Base-by-base conservation (phyloP, 1,139 yeast species). In the Debaryomyces sp. region DNA sequence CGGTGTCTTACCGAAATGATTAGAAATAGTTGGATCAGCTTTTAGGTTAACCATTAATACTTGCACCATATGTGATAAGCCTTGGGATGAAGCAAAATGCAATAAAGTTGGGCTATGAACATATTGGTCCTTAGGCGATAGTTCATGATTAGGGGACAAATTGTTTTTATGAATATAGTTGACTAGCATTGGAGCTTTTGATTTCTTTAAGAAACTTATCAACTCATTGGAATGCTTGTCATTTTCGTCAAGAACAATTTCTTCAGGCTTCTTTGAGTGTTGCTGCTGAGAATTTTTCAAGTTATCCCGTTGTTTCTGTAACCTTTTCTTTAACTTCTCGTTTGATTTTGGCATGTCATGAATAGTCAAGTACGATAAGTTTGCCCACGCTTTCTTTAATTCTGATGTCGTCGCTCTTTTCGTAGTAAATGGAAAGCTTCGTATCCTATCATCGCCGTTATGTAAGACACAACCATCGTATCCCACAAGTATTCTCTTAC, bases 401-500 rank as follows among this genome's bases (percentile, higher is more conserved):
- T 92, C 99, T 2, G 83, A 71, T 0, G 88, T 78, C 0, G 97
- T 92, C 0, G 99, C 96, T 56, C 97, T 78, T 49, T 83, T 82
- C 0, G 99, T 94, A 0, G 97, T 86, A 67, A 94, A 90, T 1
- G 99, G 99, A 62, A 94, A 82, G 6, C 75, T 70, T 53, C 80
- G 80, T 4, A 91, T 67, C 54, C 96, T 75, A 1, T 69, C 56
- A 62, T 89, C 96, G 42, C 72, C 72, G 41, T 61, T 68, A 43
- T 67, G 60, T 22, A 82, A 55, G 2, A 74, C 71, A 50, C 85
- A 77, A 34, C 80, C 84, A 32, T 81, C 84, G 59, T 85, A 87
- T 5, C 89, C 91, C 44, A 88, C 75, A 39, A 94, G 66, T 2
- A 86, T 78, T 52, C 79, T 85, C 50, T 83, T 78, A 59, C 85